These are phyloP conservation scores for Alisma plantagoaquatica DNA, from an alignment of 106 monocot genomes.

Conservation along the genomic window DNA sequence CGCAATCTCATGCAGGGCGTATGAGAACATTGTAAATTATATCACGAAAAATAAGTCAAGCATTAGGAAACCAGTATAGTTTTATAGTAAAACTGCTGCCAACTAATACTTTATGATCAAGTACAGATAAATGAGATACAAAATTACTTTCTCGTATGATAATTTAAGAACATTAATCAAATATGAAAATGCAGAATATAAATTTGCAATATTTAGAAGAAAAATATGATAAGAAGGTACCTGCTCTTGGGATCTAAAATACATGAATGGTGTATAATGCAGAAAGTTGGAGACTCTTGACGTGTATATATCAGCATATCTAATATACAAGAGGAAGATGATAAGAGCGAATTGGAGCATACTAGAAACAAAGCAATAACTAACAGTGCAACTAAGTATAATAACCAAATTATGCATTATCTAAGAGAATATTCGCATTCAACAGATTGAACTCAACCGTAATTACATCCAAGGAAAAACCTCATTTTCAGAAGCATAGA, in stretches of 20 bases:
- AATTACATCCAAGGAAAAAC: background rate
- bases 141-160: too few relatives aligned
- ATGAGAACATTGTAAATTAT: too few relatives aligned
- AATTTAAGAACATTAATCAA: too few relatives aligned
- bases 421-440: background rate
- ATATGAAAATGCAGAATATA: too few relatives aligned
- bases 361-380: background rate
- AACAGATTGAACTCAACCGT: background rate
- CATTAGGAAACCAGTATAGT: too few relatives aligned
- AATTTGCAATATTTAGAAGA: too few relatives aligned
- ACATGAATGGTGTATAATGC: conserved; percentile 95
- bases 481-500: too few relatives aligned
- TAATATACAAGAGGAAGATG: conserved; percentile 18
- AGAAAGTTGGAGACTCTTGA: conserved; percentile 97
- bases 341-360: background rate
- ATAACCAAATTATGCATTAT: background rate
- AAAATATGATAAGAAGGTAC: conserved; percentile 30
- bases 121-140: too few relatives aligned
- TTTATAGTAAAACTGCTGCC: too few relatives aligned
- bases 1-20: too few relatives aligned
- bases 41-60: too few relatives aligned
- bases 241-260: conserved; percentile 93
- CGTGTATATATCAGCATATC: conserved; percentile 98
- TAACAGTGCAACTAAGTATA: background rate
- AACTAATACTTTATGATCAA: too few relatives aligned